Evolutionary conservation across 129 eudicot genomes (phyloP).

Genomic region (Chrysanthemum makinoi): DNA sequence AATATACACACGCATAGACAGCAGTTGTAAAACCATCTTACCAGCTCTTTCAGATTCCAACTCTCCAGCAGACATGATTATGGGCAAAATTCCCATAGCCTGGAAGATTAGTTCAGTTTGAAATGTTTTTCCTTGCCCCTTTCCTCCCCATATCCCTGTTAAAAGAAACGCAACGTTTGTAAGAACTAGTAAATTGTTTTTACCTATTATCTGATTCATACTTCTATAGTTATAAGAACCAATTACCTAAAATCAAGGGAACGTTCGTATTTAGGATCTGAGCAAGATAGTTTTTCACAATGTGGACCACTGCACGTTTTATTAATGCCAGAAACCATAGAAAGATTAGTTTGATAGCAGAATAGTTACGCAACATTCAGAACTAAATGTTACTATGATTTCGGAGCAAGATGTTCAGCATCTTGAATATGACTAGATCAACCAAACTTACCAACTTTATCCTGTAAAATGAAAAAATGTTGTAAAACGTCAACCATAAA

Average conservation of each 20-base stretch:
- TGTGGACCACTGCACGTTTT: slow-evolving; percentile 70
- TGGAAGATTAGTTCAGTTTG: slow-evolving; percentile 95
- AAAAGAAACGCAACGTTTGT: neutral
- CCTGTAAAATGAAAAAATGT: slow-evolving; percentile 56
- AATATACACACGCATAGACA: no score
- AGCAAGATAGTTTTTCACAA: slow-evolving; percentile 83
- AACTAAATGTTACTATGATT: slow-evolving; percentile 20
- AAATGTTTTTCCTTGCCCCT: slow-evolving; percentile 97
- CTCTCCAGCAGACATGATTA: slow-evolving; percentile 98
- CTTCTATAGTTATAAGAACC: slow-evolving; percentile 14
- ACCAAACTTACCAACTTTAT: slow-evolving; percentile 85
- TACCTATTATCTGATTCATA: neutral
- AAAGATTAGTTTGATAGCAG: neutral
- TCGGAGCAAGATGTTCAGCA: slow-evolving; percentile 19
- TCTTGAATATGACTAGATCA: slow-evolving; percentile 30
- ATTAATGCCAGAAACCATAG: neutral
- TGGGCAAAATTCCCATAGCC: slow-evolving; percentile 91
- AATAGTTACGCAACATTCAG: slow-evolving; percentile 3
- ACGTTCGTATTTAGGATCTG: slow-evolving; percentile 64
- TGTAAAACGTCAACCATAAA: slow-evolving; percentile 15
- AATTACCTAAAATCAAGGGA: slow-evolving; percentile 83
- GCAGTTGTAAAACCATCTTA: slow-evolving; percentile 30
- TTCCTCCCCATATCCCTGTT: slow-evolving; percentile 98
- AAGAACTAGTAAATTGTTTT: slow-evolving; percentile 10
- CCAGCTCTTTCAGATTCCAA: slow-evolving; percentile 99